Base-by-base conservation (phyloP, 441 rosid genomes). In the Iberis amara region DNA sequence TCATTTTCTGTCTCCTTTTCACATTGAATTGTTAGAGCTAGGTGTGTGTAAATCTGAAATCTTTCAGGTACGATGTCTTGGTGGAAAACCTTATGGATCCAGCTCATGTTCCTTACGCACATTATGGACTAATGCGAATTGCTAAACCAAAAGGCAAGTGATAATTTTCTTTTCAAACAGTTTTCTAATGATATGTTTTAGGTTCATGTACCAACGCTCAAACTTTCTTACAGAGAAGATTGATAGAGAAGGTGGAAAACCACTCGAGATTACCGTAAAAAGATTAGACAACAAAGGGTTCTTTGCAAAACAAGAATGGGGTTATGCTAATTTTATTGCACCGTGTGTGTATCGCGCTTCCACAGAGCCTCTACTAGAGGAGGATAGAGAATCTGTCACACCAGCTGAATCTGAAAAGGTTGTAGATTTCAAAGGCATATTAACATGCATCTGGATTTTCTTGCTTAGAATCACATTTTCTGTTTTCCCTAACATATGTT, bases 31-130 rank as follows among this genome's bases (percentile, higher is more conserved):
- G 21, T 18, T 18, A 18, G 21, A 18, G 21, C 21, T 18, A 18
- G 21, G 3, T 26, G 14, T 31, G 2, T 55, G 69, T 42, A 13
- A 50, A 37, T 57, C 12, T 50, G 31, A 65, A 38, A 47, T 40
- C 43, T 76, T 70, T 68, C 72, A 90, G 98, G 76, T 87, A 90
- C 24, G 98, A 90, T 52, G 81, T 90, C 30, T 57, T 87, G 71
- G 26, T 83, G 30, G 98, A 87, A 68, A 90, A 90, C 59, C 81
- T 90, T 31, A 85, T 87, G 96, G 98, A 90, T 69, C 98, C 95
- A 40, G 82, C 96, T 70, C 98, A 90, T 73, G 90, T 85, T 66
- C 95, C 90, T 11, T 90, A 87, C 68, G 95, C 98, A 39, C 98
- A 90, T 68, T 74, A 83, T 62, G 86, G 95, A 53, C 40, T 90